Evolutionary conservation across 305 asterid species (phyloP).

Genomic region (Ilex paraguariensis): DNA sequence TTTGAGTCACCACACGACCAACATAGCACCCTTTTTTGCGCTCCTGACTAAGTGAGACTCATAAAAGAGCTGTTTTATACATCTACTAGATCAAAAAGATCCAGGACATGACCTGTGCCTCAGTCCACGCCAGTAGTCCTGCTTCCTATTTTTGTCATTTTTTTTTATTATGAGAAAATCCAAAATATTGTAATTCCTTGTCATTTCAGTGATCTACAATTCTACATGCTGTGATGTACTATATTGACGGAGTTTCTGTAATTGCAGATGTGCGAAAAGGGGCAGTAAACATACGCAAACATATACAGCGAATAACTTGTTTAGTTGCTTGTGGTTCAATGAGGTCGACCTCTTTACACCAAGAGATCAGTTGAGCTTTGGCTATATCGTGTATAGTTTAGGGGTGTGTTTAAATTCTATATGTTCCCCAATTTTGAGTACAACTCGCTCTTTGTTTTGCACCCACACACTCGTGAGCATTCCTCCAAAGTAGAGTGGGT

Average conservation of each 20-base stretch:
- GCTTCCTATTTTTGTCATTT: no score
- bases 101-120: no score
- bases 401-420: slow-evolving; percentile 48
- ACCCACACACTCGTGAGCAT: slow-evolving; percentile 87
- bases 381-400: slow-evolving; percentile 78
- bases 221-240: neutral
- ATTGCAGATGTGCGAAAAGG: slow-evolving; percentile 98
- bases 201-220: no score
- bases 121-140: no score
- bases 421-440: slow-evolving; percentile 98
- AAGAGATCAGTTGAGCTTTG: slow-evolving; percentile 95
- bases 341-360: slow-evolving; percentile 95
- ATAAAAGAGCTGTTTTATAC: no score
- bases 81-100: no score
- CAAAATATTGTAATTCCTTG: no score
- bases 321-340: slow-evolving; percentile 98
- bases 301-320: slow-evolving; percentile 72
- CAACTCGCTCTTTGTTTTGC: slow-evolving; percentile 71
- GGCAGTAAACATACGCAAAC: slow-evolving; percentile 87
- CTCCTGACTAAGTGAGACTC: no score
- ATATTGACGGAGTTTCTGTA: neutral
- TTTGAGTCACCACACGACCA: no score
- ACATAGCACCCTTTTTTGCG: no score
- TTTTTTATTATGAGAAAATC: no score
- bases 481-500: slow-evolving; percentile 97